A percentile compares a stretch with the other conserved stretches of the same genome.
phyloP scores from a whole-genome alignment of 495 filamentous ascomycete species.

The Parmelia sp. region DNA sequence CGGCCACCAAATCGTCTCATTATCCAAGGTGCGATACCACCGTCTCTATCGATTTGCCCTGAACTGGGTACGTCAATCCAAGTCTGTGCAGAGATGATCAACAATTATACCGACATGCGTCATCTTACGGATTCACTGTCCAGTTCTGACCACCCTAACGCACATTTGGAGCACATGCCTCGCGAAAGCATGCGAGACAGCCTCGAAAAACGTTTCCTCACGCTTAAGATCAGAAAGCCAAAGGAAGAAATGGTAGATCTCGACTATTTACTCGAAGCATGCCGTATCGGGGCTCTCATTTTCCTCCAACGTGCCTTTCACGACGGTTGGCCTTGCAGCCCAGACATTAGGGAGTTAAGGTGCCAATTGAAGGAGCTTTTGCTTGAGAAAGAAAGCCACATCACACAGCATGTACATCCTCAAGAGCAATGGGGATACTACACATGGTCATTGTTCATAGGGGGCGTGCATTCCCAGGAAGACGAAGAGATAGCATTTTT shows the following conservation, averaged over 20 bases:
- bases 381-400: neutral
- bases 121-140: neutral
- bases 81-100: neutral
- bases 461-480: neutral
- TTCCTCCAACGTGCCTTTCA: neutral
- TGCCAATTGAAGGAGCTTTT: neutral
- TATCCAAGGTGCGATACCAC: neutral
- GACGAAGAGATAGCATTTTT: neutral
- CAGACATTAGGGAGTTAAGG: neutral
- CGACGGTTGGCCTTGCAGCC: neutral
- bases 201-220: neutral
- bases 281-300: constrained; percentile 1
- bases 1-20: neutral
- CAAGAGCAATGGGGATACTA: neutral
- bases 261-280: neutral
- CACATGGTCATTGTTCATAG: neutral
- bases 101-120: neutral
- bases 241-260: neutral
- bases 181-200: neutral
- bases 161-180: neutral
- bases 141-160: neutral
- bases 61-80: neutral
- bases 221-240: neutral
- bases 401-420: too few species aligned
- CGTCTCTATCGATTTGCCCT: neutral